Conservation (phyloP, 345 rosid species). For the Euphorbia lathyris region DNA sequence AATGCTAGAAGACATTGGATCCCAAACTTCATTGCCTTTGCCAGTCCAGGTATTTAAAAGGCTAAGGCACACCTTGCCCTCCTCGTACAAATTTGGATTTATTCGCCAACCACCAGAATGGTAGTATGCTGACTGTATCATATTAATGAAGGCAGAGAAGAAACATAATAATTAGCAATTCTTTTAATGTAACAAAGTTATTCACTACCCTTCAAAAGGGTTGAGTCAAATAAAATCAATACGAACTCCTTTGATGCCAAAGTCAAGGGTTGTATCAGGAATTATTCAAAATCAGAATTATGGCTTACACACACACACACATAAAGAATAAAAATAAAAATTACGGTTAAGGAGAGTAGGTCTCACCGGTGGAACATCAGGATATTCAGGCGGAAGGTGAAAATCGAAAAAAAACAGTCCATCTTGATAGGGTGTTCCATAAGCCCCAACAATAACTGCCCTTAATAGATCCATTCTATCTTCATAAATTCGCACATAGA, state of each 20-base stretch:
- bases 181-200: neutral
- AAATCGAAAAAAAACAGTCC: constrained; percentile 98
- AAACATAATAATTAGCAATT: constrained; percentile 8
- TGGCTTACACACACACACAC: neutral
- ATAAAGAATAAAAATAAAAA: neutral
- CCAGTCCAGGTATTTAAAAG: constrained; percentile 98
- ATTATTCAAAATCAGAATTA: neutral
- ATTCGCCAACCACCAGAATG: constrained; percentile 98
- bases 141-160: constrained; percentile 1
- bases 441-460: constrained; percentile 89
- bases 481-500: constrained; percentile 83
- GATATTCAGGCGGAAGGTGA: constrained; percentile 84
- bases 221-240: neutral
- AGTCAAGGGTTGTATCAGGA: neutral
- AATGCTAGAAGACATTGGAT: constrained; percentile 86
- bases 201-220: neutral
- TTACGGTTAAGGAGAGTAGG: constrained; percentile 4
- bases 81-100: constrained; percentile 93
- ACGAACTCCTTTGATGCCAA: neutral
- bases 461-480: constrained; percentile 94
- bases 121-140: constrained; percentile 76
- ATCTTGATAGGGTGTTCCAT: constrained; percentile 98
- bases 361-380: constrained; percentile 84
- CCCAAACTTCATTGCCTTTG: constrained; percentile 96
- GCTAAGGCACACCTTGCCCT: constrained; percentile 98